Base-by-base conservation (phyloP, 73 alveolate genomes). In the Paramecium biaurelia region DNA sequence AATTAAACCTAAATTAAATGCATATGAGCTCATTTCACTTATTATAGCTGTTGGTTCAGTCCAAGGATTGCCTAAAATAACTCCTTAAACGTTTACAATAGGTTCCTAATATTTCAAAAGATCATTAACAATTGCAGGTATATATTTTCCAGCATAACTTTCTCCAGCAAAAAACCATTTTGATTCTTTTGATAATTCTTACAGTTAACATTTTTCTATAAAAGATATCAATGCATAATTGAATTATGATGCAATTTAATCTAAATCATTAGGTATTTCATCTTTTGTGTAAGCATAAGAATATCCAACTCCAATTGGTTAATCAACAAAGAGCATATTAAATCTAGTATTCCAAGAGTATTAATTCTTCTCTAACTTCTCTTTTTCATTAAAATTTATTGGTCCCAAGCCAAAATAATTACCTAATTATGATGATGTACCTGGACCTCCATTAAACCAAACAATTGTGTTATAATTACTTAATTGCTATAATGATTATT, bases 131-230 rank as follows among this genome's bases (percentile, higher is more conserved):
- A 95, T 87, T 15, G 97, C 96, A 5, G 99, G 99, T 47, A 97
- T 93, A 86, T 96, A 97, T 49, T 96, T 97, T 23, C 99, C 99
- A 35, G 98, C 99, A 95, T 95, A 96, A 82, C 98, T 93, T 76
- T 97, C 98, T 2, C 99, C 99, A 57, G 98, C 72, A 72, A 97
- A 94, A 85, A 90, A 96, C 85, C 97, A 94, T 2, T 87, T 95
- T 70, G 96, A 93, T 32, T 47, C 68, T 15, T 26, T 47, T 11
- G 56, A 47, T 11, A 24, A 23, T 23, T 45, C 45, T 34, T 21
- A 21, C 1, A 63, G 24, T 12, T 14, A 30, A 7, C 84, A 63
- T 24, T 26, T 32, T 1, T 24, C 8, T 63, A 63, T 23, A 26
- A 63, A 32, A 7, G 49, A 26, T 2, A 1, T 14, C 15, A 63